Evolutionary conservation across 2,329 filamentous ascomycete species (phyloP), one percentile per base, ranked within the genome.

Genomic region (Fusarium sp.): DNA sequence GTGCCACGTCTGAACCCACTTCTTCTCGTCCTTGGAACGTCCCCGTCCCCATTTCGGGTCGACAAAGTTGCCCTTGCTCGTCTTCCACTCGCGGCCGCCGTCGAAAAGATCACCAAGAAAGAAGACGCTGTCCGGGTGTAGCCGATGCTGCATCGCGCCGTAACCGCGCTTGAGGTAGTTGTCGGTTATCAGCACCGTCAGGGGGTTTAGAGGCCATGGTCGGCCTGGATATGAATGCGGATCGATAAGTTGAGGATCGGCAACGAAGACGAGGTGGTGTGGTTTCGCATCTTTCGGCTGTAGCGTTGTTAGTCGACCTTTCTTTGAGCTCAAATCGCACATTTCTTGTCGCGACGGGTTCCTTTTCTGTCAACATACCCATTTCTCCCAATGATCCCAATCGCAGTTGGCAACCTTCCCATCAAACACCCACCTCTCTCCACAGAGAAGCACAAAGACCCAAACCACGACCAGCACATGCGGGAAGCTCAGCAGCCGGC

Each of bases 51-150:
- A 90, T 67, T 83, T 82, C 1, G 87, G 86, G 68, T 90, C 88
- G 23, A 84, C 80, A 57, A 88, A 88, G 49, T 84, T 79, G 44
- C 87, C 90, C 23, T 84, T 84, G 2, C 80, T 82, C 11, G 94
- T 95, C 71, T 90, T 91, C 96, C 96, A 99, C 82, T 99, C 96
- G 71, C 96, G 87, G 8, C 96, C 96, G 4, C 96, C 96, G 76
- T 99, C 96, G 75, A 99, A 97, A 1, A 99, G 83, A 77, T 99
- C 96, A 7, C 96, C 96, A 0, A 99, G 83, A 76, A 99, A 98
- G 76, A 97, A 88, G 1, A 97, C 84, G 14, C 92, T 94, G 77
- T 97, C 93, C 0, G 96, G 96, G n/a, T 87, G 87, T 13, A 98
- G 83, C 16, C 87, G 82, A 16, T 86, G 82, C 75, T 97, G 93